phyloP scores from a whole-genome alignment of 306 rosid species.

The Vigna reflexopilosa region DNA sequence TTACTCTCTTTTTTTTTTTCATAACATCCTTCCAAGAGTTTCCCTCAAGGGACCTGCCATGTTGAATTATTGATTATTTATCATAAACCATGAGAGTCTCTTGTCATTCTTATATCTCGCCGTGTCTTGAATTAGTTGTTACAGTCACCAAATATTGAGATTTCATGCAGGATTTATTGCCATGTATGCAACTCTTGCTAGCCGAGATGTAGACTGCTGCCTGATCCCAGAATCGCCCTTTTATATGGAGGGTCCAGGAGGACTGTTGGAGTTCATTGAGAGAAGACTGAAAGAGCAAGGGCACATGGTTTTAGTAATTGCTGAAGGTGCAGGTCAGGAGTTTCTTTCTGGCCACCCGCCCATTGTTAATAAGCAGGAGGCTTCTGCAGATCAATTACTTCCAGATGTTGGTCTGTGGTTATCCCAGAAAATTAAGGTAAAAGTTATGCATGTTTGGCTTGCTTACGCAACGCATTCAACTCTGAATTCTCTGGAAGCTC shows the following conservation, averaged over 20 bases:
- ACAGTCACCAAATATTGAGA: conserved; percentile 4
- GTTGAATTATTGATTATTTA: not conserved
- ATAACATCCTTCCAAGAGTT: not conserved
- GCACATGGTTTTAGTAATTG: conserved; percentile 83
- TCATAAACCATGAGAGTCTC: not conserved
- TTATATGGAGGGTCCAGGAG: conserved; percentile 74
- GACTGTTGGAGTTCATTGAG: conserved; percentile 66
- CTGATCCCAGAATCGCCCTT: conserved; percentile 84
- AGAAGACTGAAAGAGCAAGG: conserved; percentile 68
- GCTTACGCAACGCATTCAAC: not conserved
- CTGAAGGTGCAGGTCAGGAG: conserved; percentile 82
- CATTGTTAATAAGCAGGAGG: conserved; percentile 49
- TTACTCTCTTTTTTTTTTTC: not conserved
- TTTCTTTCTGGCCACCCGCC: conserved; percentile 48
- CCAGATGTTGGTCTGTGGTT: conserved; percentile 78
- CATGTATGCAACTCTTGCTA: conserved; percentile 79
- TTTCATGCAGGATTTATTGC: conserved; percentile 68
- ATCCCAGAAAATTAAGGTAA: conserved; percentile 71
- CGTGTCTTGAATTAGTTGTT: not conserved
- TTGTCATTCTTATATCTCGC: not conserved
- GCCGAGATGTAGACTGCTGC: conserved; percentile 83
- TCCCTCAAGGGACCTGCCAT: not conserved
- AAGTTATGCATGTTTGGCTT: conserved; percentile 10
- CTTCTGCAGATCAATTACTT: conserved; percentile 59
- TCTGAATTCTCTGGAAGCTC: not conserved